These are phyloP conservation scores for Ambispora gerdemannii DNA, from an alignment of 192 early-diverging fungal species.

Conservation along the genomic window DNA sequence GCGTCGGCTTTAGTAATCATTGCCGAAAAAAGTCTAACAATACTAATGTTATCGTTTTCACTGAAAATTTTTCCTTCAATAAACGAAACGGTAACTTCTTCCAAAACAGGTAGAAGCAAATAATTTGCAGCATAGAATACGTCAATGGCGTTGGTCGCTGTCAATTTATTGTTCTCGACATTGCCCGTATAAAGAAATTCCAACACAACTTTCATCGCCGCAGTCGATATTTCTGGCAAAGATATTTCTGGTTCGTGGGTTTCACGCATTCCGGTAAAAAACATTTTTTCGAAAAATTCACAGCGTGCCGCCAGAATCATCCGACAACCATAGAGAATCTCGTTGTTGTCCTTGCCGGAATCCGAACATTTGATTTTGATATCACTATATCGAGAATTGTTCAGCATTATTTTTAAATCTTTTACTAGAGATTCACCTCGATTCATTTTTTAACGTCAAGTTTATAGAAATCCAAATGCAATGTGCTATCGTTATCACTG, in stretches of 20 bases:
- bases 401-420: not conserved
- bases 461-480: no score
- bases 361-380: slow-evolving; percentile 15
- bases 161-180: not conserved
- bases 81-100: slow-evolving; percentile 14
- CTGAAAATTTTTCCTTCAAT: not conserved
- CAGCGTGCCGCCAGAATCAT: slow-evolving; percentile 22
- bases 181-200: slow-evolving; percentile 28
- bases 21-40: no score
- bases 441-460: no score
- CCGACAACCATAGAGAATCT: not conserved
- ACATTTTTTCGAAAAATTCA: not conserved
- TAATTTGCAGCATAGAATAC: slow-evolving; percentile 15
- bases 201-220: slow-evolving; percentile 9
- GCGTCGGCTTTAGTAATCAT: no score
- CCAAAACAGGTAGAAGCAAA: slow-evolving; percentile 1
- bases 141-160: slow-evolving; percentile 12
- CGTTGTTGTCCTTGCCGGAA: not conserved
- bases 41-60: no score
- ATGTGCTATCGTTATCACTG: no score
- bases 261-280: not conserved
- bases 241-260: not conserved
- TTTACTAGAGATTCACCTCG: not conserved
- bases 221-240: slow-evolving; percentile 14
- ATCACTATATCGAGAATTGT: slow-evolving; percentile 8